Evolutionary conservation across 2,329 filamentous ascomycete species (phyloP).

Genomic region (Diaporthe longicolla): DNA sequence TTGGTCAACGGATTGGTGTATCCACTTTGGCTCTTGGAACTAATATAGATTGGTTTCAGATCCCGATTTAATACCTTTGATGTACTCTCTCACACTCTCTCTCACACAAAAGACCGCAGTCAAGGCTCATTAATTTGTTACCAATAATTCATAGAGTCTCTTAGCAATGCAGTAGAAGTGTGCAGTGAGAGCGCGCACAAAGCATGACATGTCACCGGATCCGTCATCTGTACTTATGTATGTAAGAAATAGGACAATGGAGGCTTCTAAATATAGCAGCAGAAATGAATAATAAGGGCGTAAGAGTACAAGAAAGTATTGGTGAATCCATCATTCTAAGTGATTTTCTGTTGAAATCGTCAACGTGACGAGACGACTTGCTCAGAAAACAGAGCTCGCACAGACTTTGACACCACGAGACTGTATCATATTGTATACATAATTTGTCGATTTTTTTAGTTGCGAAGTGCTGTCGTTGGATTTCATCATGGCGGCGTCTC

Average conservation of each 20-base stretch:
- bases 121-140: too few relatives aligned
- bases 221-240: neutral
- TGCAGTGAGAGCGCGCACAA: neutral
- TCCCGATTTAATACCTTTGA: too few relatives aligned
- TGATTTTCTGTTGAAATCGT: neutral
- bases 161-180: too few relatives aligned
- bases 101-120: too few relatives aligned
- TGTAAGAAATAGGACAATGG: neutral
- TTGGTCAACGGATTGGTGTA: too few relatives aligned
- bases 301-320: neutral
- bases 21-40: too few relatives aligned
- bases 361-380: neutral
- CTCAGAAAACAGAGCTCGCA: neutral
- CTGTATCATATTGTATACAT: neutral
- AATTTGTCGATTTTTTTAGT: neutral
- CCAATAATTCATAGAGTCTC: too few relatives aligned
- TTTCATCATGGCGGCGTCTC: neutral
- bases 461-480: neutral
- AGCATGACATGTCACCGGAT: neutral
- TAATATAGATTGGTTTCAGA: too few relatives aligned
- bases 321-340: too few relatives aligned
- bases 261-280: neutral
- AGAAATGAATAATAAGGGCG: neutral
- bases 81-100: too few relatives aligned
- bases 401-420: neutral